Percentiles rank a stretch among this genome's conserved stretches.
phyloP scores from a whole-genome alignment of 768 basidiomycete species.

The Mycena haematopus region DNA sequence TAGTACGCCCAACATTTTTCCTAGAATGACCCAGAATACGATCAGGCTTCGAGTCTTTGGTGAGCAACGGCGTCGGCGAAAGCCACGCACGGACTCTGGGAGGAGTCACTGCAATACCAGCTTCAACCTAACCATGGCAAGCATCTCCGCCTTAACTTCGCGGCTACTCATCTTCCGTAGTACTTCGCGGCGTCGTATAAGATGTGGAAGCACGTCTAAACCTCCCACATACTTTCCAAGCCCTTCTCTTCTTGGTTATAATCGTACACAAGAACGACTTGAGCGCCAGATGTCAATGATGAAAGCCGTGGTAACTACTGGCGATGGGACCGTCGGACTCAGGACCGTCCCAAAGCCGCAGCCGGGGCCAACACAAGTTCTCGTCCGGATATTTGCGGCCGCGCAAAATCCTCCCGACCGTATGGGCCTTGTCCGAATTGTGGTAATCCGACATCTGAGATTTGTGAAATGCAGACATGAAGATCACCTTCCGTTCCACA shows the following conservation, averaged over 20 bases:
- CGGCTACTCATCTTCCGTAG: background rate
- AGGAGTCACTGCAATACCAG: background rate
- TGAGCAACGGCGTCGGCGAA: background rate
- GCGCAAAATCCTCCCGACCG: slow-evolving; percentile 38
- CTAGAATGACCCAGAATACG: no score
- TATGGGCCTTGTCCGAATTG: slow-evolving; percentile 2
- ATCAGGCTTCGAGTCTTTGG: background rate
- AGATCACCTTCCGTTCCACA: slow-evolving; percentile 23
- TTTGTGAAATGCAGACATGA: slow-evolving; percentile 26
- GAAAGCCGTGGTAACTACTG: slow-evolving; percentile 33
- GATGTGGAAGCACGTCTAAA: background rate
- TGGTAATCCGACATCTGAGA: background rate
- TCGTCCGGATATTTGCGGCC: slow-evolving; percentile 34
- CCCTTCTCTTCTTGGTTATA: background rate
- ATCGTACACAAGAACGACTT: background rate
- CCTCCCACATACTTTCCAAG: background rate
- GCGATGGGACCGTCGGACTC: slow-evolving; percentile 32
- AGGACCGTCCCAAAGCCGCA: slow-evolving; percentile 28
- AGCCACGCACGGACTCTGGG: no score
- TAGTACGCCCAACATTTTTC: no score
- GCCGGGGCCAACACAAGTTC: slow-evolving; percentile 32
- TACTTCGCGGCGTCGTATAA: background rate
- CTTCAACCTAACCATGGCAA: background rate
- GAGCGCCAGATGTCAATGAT: slow-evolving; percentile 13
- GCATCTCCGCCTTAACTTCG: background rate